phyloP scores from a whole-genome alignment of 2,329 filamentous ascomycete species.

The Aspergillus sp. region DNA sequence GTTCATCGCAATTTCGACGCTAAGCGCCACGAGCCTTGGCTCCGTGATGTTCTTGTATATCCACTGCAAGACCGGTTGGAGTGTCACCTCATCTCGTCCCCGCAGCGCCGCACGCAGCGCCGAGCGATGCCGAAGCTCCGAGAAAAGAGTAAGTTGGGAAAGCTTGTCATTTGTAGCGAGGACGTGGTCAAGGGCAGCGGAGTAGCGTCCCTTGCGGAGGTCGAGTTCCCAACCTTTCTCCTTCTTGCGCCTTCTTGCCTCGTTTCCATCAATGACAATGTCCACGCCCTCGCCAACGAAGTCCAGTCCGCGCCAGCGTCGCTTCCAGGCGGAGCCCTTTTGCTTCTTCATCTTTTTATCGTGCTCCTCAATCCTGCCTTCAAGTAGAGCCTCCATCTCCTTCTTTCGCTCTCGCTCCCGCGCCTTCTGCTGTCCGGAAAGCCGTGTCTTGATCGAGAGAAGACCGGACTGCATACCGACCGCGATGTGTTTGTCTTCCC shows the following conservation, averaged over 20 bases:
- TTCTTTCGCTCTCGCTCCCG: constrained; percentile 74
- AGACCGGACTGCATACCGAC: constrained; percentile 94
- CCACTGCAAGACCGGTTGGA: constrained; percentile 84
- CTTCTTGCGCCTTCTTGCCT: constrained; percentile 62
- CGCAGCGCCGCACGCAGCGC: constrained; percentile 78
- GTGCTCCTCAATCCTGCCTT: constrained; percentile 74
- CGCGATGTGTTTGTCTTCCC: constrained; percentile 86
- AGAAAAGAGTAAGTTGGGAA: constrained; percentile 73
- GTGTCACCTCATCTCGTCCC: constrained; percentile 74
- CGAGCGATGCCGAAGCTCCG: constrained; percentile 82
- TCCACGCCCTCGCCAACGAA: constrained; percentile 82
- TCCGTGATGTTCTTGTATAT: constrained; percentile 77
- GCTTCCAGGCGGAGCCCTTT: constrained; percentile 60
- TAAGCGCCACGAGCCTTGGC: constrained; percentile 75
- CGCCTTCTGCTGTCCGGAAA: constrained; percentile 77
- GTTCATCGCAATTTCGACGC: constrained; percentile 78
- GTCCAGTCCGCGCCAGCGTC: constrained; percentile 68
- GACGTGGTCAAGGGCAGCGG: constrained; percentile 74
- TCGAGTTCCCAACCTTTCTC: constrained; percentile 77
- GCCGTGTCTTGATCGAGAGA: constrained; percentile 85
- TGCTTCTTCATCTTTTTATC: constrained; percentile 70
- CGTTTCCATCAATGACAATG: constrained; percentile 75
- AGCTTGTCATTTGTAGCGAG: constrained; percentile 62
- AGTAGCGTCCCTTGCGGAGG: constrained; percentile 75
- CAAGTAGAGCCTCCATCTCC: constrained; percentile 79